Evolutionary conservation across 192 early-diverging fungal species (phyloP).

Genomic region (Umbelopsis ramanniana): DNA sequence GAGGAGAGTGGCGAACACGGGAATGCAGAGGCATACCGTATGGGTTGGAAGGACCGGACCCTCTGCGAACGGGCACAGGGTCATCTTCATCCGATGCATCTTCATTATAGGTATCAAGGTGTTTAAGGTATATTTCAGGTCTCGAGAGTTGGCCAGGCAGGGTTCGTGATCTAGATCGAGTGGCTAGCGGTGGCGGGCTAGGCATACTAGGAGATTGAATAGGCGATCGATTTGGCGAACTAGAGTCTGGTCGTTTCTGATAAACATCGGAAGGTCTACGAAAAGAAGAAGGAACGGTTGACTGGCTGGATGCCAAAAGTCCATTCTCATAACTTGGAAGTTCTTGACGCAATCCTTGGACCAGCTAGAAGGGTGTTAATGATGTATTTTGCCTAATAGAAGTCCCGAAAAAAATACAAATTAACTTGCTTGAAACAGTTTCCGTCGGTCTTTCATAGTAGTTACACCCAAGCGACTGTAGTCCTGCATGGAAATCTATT

Average conservation of each 20-base stretch:
- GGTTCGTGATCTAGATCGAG: constrained; percentile 31
- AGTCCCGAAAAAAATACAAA: background rate
- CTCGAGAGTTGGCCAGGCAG: constrained; percentile 31
- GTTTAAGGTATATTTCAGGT: constrained; percentile 18
- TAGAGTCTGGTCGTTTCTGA: background rate
- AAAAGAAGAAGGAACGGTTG: background rate
- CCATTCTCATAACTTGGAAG: constrained; percentile 37
- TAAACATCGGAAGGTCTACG: constrained; percentile 2
- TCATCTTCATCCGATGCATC: constrained; percentile 28
- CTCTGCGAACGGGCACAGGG: constrained; percentile 26
- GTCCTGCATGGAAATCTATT: constrained; percentile 81
- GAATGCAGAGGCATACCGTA: constrained; percentile 68
- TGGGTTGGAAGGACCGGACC: constrained; percentile 61
- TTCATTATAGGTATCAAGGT: constrained; percentile 23
- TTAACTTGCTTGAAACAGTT: constrained; percentile 49
- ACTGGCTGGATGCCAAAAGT: constrained; percentile 9
- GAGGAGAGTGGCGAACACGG: constrained; percentile 16
- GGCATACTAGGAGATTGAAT: constrained; percentile 45
- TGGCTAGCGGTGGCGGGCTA: constrained; percentile 7
- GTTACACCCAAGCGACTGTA: constrained; percentile 61
- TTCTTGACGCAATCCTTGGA: constrained; percentile 45
- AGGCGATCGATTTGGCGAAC: constrained; percentile 35
- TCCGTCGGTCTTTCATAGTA: constrained; percentile 61
- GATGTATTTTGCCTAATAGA: background rate
- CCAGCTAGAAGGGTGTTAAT: constrained; percentile 23